phyloP scores from a whole-genome alignment of 495 filamentous ascomycete species.

The Aspergillus bridgeri region DNA sequence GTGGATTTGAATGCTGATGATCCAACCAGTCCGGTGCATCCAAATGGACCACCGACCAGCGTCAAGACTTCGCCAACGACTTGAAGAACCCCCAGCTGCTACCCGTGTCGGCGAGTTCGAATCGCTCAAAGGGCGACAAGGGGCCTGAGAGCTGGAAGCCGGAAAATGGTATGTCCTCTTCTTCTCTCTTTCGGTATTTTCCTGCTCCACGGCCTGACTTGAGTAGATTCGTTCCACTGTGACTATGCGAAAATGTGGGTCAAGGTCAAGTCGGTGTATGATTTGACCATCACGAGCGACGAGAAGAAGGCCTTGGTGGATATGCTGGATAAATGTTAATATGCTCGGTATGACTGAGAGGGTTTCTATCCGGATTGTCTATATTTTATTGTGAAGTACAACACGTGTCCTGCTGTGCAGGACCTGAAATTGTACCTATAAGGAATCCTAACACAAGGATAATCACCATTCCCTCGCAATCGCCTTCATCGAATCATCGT shows the following conservation, averaged over 20 bases:
- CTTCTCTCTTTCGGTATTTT: neutral
- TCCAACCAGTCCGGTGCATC: slow-evolving; percentile 39
- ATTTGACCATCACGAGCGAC: slow-evolving; percentile 52
- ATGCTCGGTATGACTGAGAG: too few species aligned
- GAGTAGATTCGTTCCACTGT: slow-evolving; percentile 60
- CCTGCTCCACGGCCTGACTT: neutral
- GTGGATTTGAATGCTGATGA: neutral
- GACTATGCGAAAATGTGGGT: slow-evolving; percentile 72
- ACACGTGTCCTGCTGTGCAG: too few species aligned
- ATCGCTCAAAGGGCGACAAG: slow-evolving; percentile 64
- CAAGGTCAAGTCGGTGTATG: slow-evolving; percentile 62
- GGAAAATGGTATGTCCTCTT: slow-evolving; percentile 44
- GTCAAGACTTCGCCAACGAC: slow-evolving; percentile 70
- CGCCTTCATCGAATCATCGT: too few species aligned
- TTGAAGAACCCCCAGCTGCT: slow-evolving; percentile 65
- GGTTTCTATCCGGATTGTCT: too few species aligned
- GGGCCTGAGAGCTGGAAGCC: slow-evolving; percentile 75
- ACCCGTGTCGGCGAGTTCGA: slow-evolving; percentile 72
- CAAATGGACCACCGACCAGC: slow-evolving; percentile 56
- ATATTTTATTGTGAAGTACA: too few species aligned
- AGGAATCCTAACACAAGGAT: too few species aligned
- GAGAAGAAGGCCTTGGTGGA: slow-evolving; percentile 60
- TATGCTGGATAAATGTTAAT: slow-evolving; percentile 64
- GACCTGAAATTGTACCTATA: too few species aligned
- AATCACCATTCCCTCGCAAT: too few species aligned